A percentile compares a stretch with the other conserved stretches of the same genome.
These are phyloP conservation scores for Chaetomidium leptoderma DNA, from an alignment of 495 filamentous ascomycete genomes.

Conservation along the genomic window DNA sequence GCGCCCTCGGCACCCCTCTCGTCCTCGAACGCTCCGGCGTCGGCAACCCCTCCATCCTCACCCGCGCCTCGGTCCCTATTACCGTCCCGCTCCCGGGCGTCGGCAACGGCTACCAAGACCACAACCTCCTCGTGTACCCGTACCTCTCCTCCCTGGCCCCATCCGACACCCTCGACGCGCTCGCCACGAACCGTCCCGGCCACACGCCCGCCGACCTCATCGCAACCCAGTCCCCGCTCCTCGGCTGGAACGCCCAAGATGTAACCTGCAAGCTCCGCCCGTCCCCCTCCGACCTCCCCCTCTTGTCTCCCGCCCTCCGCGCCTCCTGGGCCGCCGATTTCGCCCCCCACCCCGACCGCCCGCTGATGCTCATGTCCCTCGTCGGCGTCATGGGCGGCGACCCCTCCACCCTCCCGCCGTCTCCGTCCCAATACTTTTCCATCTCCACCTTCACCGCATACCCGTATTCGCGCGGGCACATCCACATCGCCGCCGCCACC, in stretches of 20 bases:
- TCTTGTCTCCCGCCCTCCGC: conserved; percentile 40
- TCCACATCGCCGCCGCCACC: too few relatives aligned
- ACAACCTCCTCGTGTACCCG: conserved; percentile 34
- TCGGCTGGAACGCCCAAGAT: conserved; percentile 49
- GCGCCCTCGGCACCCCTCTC: conserved; percentile 51
- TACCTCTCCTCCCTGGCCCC: conserved; percentile 33
- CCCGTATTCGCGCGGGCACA: conserved; percentile 52
- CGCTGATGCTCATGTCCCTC: background rate
- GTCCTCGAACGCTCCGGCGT: conserved; percentile 62
- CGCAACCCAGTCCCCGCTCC: conserved; percentile 26
- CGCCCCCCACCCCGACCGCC: conserved; percentile 19
- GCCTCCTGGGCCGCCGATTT: conserved; percentile 45
- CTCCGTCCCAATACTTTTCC: too few relatives aligned
- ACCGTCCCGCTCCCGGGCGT: conserved; percentile 46
- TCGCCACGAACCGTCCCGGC: too few relatives aligned
- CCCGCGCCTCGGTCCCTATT: conserved; percentile 31
- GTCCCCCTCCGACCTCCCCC: conserved; percentile 37
- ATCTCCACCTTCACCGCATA: conserved; percentile 43
- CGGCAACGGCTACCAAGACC: conserved; percentile 49
- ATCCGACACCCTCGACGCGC: conserved; percentile 36
- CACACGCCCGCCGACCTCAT: too few relatives aligned
- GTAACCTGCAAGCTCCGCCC: conserved; percentile 39
- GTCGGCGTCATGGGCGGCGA: background rate
- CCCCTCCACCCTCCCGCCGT: too few relatives aligned
- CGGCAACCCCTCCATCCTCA: conserved; percentile 40